Conservation (phyloP, 306 rosid genomes). For the Inga oerstediana region DNA sequence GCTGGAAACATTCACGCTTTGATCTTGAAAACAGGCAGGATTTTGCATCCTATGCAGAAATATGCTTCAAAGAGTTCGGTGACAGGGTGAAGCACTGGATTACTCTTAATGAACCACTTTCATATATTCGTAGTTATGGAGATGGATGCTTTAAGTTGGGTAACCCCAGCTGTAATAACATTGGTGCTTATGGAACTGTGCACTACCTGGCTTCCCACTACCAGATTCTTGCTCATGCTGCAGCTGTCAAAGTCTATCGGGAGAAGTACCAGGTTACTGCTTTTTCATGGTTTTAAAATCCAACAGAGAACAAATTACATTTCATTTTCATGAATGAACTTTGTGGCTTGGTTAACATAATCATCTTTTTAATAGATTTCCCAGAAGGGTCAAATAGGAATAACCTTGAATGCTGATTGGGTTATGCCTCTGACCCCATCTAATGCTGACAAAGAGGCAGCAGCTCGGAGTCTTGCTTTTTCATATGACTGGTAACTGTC, state of each 20-base stretch:
- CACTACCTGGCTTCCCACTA: slow-evolving; percentile 62
- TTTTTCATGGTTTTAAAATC: neutral
- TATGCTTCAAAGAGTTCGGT: slow-evolving; percentile 68
- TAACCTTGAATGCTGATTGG: slow-evolving; percentile 56
- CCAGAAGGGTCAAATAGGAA: slow-evolving; percentile 67
- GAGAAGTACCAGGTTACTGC: slow-evolving; percentile 50
- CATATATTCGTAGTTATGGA: slow-evolving; percentile 40
- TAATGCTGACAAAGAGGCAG: slow-evolving; percentile 47
- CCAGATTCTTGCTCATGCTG: slow-evolving; percentile 64
- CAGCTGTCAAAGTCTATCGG: slow-evolving; percentile 53
- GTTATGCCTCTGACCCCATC: slow-evolving; percentile 48
- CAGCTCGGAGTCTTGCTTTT: slow-evolving; percentile 51
- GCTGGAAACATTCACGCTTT: slow-evolving; percentile 13
- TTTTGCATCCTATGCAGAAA: slow-evolving; percentile 55
- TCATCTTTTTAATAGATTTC: slow-evolving; percentile 31
- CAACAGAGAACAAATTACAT: neutral
- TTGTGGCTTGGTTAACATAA: neutral
- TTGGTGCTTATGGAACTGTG: slow-evolving; percentile 56
- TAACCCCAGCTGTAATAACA: slow-evolving; percentile 38
- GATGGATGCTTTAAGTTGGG: slow-evolving; percentile 54
- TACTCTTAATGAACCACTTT: slow-evolving; percentile 64
- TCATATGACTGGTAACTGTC: slow-evolving; percentile 54
- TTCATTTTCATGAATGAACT: slow-evolving; percentile 1
- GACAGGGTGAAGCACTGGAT: slow-evolving; percentile 76
- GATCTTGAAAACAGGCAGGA: slow-evolving; percentile 44